Conservation (phyloP, 1,139 yeast species). For the Kurtzmaniella quercitrusa region DNA sequence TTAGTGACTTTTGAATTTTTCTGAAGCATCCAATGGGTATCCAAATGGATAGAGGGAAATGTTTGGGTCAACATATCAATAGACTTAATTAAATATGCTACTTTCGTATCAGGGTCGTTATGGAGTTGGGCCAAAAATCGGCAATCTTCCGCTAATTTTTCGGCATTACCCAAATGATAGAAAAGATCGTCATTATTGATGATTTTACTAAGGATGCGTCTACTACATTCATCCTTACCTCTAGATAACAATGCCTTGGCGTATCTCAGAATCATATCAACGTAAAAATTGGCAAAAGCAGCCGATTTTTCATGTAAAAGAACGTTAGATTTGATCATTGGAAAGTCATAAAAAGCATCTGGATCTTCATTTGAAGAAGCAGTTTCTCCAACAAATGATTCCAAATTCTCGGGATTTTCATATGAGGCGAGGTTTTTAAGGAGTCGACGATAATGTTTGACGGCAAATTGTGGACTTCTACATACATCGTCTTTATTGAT, state of each 20-base stretch:
- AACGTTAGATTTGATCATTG: conserved; percentile 27
- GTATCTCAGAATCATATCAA: conserved; percentile 42
- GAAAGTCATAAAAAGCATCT: conserved; percentile 26
- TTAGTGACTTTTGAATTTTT: conserved; percentile 32
- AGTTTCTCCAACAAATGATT: conserved; percentile 11
- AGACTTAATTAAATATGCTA: conserved; percentile 35
- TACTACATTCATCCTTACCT: conserved; percentile 32
- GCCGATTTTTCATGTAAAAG: conserved; percentile 29
- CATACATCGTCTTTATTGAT: conserved; percentile 45
- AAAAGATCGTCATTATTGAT: conserved; percentile 37
- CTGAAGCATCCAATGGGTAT: conserved; percentile 22
- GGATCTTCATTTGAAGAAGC: conserved; percentile 20
- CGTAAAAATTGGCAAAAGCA: conserved; percentile 39
- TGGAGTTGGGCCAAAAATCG: conserved; percentile 26
- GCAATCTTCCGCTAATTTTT: conserved; percentile 39
- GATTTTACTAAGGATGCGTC: conserved; percentile 25
- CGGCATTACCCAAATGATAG: conserved; percentile 41
- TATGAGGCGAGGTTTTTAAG: conserved; percentile 29
- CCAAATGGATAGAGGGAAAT: conserved; percentile 24
- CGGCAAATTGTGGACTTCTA: conserved; percentile 40
- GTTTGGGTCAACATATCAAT: conserved; percentile 34
- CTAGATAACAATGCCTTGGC: conserved; percentile 41
- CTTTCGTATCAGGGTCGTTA: conserved; percentile 18
- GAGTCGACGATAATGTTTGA: conserved; percentile 40
- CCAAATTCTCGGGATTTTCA: background rate